Evolutionary conservation across 495 filamentous ascomycete genomes (phyloP).

Genomic region (Rostrohypoxylon terebratum): DNA sequence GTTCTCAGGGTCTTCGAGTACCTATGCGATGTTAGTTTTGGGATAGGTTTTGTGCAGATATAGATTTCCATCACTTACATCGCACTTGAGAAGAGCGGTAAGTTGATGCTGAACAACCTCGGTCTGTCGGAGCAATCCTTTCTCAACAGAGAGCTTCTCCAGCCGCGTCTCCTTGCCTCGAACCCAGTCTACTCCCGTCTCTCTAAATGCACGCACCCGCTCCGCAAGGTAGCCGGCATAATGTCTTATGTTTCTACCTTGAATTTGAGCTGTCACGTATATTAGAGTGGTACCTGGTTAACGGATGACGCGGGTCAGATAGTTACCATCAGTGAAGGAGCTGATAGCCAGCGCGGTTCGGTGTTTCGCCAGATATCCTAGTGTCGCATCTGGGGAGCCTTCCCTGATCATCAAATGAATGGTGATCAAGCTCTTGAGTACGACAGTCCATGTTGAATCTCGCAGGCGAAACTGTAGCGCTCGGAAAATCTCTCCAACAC

Average conservation of each 20-base stretch:
- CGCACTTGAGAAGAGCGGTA: slow-evolving; percentile 84
- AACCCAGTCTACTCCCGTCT: slow-evolving; percentile 91
- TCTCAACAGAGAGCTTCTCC: slow-evolving; percentile 89
- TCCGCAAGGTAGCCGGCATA: slow-evolving; percentile 89
- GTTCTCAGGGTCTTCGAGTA: slow-evolving; percentile 92
- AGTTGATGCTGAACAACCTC: slow-evolving; percentile 93
- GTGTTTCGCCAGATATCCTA: slow-evolving; percentile 85
- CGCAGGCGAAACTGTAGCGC: slow-evolving; percentile 87
- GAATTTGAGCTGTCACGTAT: slow-evolving; percentile 77
- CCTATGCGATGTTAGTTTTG: slow-evolving; percentile 59
- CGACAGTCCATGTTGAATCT: slow-evolving; percentile 96
- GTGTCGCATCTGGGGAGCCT: slow-evolving; percentile 87
- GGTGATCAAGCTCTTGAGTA: slow-evolving; percentile 96
- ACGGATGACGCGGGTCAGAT: slow-evolving; percentile 8
- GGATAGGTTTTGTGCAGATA: background rate
- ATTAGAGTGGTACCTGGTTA: slow-evolving; percentile 47
- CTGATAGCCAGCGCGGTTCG: slow-evolving; percentile 87
- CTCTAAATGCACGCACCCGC: slow-evolving; percentile 82
- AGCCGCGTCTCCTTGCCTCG: slow-evolving; percentile 82
- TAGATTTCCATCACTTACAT: slow-evolving; percentile 67
- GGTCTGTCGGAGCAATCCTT: slow-evolving; percentile 91
- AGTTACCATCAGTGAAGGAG: slow-evolving; percentile 90
- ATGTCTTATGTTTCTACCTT: slow-evolving; percentile 92
- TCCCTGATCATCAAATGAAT: slow-evolving; percentile 98
- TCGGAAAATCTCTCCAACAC: slow-evolving; percentile 95